A percentile compares a stretch with the other conserved stretches of the same genome.
phyloP scores from a whole-genome alignment of 495 filamentous ascomycete species.

The Lichina pygmaea region DNA sequence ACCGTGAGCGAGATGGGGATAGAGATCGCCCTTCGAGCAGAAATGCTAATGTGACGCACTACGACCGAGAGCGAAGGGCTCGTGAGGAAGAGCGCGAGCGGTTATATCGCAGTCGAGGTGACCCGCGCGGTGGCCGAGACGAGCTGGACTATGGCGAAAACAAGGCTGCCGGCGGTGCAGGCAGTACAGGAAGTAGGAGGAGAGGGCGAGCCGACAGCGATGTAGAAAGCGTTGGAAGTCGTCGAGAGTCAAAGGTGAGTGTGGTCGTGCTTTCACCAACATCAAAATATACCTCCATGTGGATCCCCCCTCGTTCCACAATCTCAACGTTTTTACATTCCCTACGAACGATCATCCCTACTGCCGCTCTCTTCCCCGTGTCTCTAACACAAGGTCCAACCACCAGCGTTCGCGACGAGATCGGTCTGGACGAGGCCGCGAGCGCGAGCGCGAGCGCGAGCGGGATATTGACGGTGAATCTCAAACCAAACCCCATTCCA shows the following conservation, averaged over 20 bases:
- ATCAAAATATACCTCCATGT: too few species aligned
- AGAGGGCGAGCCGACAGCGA: constrained; percentile 46
- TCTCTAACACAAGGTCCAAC: constrained; percentile 12
- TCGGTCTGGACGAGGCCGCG: constrained; percentile 21
- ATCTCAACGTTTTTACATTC: background rate
- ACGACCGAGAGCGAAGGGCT: constrained; percentile 47
- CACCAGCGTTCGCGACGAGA: constrained; percentile 30
- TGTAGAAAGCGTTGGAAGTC: constrained; percentile 37
- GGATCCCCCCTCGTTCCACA: too few species aligned
- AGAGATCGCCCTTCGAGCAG: constrained; percentile 8
- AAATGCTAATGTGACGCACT: constrained; percentile 17
- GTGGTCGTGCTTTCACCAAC: background rate
- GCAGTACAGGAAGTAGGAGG: constrained; percentile 11
- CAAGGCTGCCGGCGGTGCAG: constrained; percentile 20
- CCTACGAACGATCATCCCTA: background rate
- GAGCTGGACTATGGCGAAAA: constrained; percentile 79
- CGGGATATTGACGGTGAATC: constrained; percentile 12
- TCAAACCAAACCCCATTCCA: too few species aligned
- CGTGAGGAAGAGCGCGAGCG: constrained; percentile 69
- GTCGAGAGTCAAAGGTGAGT: constrained; percentile 32
- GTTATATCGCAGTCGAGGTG: constrained; percentile 56
- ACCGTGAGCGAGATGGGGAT: constrained; percentile 3
- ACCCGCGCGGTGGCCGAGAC: constrained; percentile 43
- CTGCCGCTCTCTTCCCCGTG: background rate
- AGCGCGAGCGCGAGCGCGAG: constrained; percentile 8